A percentile compares a stretch with the other conserved stretches of the same genome.
Evolutionary conservation across 225 moss, liverwort and hornwort species (phyloP).

Genomic region (Straminergon stramineum): DNA sequence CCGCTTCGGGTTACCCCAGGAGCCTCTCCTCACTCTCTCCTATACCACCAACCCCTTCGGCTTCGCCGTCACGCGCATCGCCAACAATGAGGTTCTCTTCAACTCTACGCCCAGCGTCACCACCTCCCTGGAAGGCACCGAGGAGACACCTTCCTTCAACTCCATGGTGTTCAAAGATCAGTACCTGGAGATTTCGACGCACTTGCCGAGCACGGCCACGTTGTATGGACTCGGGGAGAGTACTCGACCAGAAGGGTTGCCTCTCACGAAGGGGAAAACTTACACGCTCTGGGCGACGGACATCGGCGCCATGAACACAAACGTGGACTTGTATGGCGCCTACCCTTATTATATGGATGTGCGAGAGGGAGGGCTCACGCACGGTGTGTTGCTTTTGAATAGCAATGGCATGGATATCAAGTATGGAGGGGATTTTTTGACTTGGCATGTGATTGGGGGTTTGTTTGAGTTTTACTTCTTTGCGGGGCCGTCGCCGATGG

Average conservation of each 20-base stretch:
- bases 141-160: slow-evolving; percentile 15
- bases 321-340: slow-evolving; percentile 77
- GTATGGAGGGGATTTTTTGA: slow-evolving; percentile 38
- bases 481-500: slow-evolving; percentile 61
- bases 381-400: slow-evolving; percentile 78
- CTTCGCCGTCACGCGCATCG: slow-evolving; percentile 59
- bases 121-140: background rate
- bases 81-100: slow-evolving; percentile 81
- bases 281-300: slow-evolving; percentile 83
- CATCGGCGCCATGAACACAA: slow-evolving; percentile 43
- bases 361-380: slow-evolving; percentile 51
- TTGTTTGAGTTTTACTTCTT: slow-evolving; percentile 82
- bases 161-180: slow-evolving; percentile 91
- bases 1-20: slow-evolving; percentile 7
- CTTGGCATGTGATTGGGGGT: slow-evolving; percentile 71
- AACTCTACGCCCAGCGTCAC: slow-evolving; percentile 53
- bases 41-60: slow-evolving; percentile 77
- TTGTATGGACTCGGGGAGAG: slow-evolving; percentile 85
- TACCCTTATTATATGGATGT: slow-evolving; percentile 85
- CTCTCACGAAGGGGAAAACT: slow-evolving; percentile 49
- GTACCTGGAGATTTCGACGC: slow-evolving; percentile 81
- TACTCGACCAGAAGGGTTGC: slow-evolving; percentile 71
- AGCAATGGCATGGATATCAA: slow-evolving; percentile 96
- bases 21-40: slow-evolving; percentile 32
- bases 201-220: slow-evolving; percentile 43